Conservation (phyloP, 2,329 filamentous ascomycete species). For the Penicillium sp. region DNA sequence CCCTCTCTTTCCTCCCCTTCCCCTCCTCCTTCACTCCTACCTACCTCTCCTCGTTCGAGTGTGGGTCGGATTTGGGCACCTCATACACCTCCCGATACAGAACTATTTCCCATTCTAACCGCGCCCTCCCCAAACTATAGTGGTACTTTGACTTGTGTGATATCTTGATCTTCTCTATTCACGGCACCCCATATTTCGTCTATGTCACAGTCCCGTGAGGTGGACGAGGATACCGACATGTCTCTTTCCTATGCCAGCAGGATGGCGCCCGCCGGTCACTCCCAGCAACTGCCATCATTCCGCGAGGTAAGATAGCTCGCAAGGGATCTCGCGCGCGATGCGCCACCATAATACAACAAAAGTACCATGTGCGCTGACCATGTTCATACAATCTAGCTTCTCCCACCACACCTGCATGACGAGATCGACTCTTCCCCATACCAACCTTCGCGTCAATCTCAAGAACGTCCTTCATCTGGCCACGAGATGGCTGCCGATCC, state of each 20-base stretch:
- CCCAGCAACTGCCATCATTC: slow-evolving; percentile 43
- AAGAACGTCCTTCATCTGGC: slow-evolving; percentile 34
- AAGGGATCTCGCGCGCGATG: not conserved
- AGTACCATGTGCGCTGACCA: not conserved
- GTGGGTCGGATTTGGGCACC: not conserved
- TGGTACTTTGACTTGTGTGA: slow-evolving; percentile 6
- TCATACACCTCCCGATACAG: not conserved
- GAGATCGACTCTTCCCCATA: slow-evolving; percentile 47
- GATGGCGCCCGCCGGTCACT: slow-evolving; percentile 35
- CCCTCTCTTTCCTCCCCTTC: not conserved
- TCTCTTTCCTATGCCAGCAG: slow-evolving; percentile 43
- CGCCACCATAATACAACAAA: not conserved
- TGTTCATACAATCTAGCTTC: slow-evolving; percentile 30
- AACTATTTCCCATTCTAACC: not conserved
- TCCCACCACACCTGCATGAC: slow-evolving; percentile 46
- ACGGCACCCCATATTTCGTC: slow-evolving; percentile 21
- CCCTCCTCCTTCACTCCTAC: not conserved
- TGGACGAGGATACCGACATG: slow-evolving; percentile 43
- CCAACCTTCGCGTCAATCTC: slow-evolving; percentile 33
- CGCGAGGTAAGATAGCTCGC: slow-evolving; percentile 36
- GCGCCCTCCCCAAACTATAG: not conserved
- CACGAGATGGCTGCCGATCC: slow-evolving; percentile 35
- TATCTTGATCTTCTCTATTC: slow-evolving; percentile 1
- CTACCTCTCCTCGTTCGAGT: not conserved
- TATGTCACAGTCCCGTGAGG: slow-evolving; percentile 42